Evolutionary conservation across 495 filamentous ascomycete species (phyloP), one percentile per base, ranked within the genome.

Genomic region (Aspergillus steynii): DNA sequence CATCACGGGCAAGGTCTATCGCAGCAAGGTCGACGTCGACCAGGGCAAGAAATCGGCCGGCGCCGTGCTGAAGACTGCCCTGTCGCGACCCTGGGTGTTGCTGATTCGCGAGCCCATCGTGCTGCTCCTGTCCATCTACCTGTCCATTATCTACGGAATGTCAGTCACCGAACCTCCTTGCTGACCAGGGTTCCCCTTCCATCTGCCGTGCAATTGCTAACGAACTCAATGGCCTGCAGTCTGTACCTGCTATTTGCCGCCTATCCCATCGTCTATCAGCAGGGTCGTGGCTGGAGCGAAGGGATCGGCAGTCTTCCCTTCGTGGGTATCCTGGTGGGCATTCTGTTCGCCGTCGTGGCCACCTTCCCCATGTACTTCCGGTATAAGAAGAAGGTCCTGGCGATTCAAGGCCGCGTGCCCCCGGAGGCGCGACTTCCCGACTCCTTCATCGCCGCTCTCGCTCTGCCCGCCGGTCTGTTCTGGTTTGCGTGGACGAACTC

Each of bases 51-150:
- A 71, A 14, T 29, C 57, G 6, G 60, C 74, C 46, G 74, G 20
- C 20, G 20, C 20, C 81, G 45, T 75, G n/a, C 10, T 83, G 64
- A 75, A 73, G 49, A 74, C 71, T 29, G 72, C 80, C 10, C 65
- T 85, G 0, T 49, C 53, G 28, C 68, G 65, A 29, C 65, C 65
- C 25, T 68, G 61, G 61, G 55, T 65, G 4, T 52, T 68, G 9
- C 56, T 68, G 12, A 60, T 68, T 71, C 15, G 82, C 76, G 31
- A 68, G 10, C 80, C 83, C 5, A 84, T 88, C 59, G 79, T 82
- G 28, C 71, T 82, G 46, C 64, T 84, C 10, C 77, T 86, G 15
- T 83, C 80, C 32, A 32, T 53, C 27, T 53, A 53, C 15, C 29
- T 53, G 6, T 26, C 53, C 32, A 55, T 55, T 8, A 55, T 46